Percentiles rank a stretch among this genome's conserved stretches.
Conservation (phyloP, 768 basidiomycete species). For the Boletus barrowsii region DNA sequence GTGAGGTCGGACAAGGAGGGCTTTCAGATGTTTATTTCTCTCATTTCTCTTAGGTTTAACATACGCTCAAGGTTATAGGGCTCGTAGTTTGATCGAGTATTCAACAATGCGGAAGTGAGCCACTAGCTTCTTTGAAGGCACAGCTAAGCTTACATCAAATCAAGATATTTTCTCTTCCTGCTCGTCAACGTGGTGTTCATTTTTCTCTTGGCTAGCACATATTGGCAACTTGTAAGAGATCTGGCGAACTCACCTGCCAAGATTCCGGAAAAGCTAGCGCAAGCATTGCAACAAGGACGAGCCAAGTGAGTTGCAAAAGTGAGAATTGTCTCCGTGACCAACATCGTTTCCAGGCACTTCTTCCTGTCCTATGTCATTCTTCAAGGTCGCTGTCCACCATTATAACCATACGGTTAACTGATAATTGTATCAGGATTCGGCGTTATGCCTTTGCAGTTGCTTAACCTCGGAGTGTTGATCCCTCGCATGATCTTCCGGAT, state of each 20-base stretch:
- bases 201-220: conserved; percentile 87
- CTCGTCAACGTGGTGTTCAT: conserved; percentile 92
- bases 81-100: conserved; percentile 91
- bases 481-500: conserved; percentile 71
- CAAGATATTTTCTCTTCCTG: conserved; percentile 90
- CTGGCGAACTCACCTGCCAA: conserved; percentile 91
- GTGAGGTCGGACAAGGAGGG: conserved; percentile 35
- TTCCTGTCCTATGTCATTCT: conserved; percentile 83
- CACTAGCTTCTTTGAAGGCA: neutral
- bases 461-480: conserved; percentile 87
- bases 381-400: conserved; percentile 50
- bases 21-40: neutral
- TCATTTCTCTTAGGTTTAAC: conserved; percentile 52
- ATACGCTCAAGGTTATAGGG: conserved; percentile 86
- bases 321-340: conserved; percentile 9
- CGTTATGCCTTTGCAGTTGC: conserved; percentile 92
- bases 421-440: conserved; percentile 58
- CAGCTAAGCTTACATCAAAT: conserved; percentile 6
- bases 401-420: neutral
- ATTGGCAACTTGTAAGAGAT: conserved; percentile 88
- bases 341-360: conserved; percentile 54
- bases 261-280: conserved; percentile 89
- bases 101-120: conserved; percentile 86
- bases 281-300: conserved; percentile 72
- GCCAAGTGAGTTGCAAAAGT: conserved; percentile 48